phyloP scores from a whole-genome alignment of 441 rosid genomes.

The Bruguiera hainesii region DNA sequence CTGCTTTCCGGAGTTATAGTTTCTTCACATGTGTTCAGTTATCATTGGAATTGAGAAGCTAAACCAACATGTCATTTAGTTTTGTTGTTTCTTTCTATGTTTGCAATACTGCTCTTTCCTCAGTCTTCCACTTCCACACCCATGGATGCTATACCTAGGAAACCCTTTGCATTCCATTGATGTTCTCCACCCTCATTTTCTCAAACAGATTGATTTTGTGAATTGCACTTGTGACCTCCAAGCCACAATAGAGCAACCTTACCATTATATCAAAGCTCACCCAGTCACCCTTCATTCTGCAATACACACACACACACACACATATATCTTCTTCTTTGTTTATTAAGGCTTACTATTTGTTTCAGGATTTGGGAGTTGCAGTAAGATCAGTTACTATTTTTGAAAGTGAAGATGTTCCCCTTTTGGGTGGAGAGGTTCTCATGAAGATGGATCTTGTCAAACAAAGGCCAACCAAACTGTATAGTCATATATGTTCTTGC shows the following conservation, averaged over 20 bases:
- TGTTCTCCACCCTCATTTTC: too few relatives aligned
- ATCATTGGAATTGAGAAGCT: too few relatives aligned
- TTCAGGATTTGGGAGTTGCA: constrained; percentile 45
- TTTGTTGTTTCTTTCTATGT: background rate
- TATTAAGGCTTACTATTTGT: constrained; percentile 5
- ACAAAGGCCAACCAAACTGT: constrained; percentile 43
- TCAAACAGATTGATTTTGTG: too few relatives aligned
- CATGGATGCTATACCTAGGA: too few relatives aligned
- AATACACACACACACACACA: too few relatives aligned
- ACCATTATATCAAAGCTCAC: too few relatives aligned
- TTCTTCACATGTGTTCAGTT: background rate
- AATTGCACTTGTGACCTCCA: too few relatives aligned
- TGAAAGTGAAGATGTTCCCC: constrained; percentile 43
- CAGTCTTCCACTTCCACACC: too few relatives aligned
- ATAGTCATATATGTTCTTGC: constrained; percentile 28
- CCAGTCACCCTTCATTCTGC: too few relatives aligned
- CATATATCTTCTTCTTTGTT: background rate
- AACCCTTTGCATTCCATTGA: too few relatives aligned
- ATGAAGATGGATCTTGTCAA: constrained; percentile 39
- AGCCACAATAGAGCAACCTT: too few relatives aligned
- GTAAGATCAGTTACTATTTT: constrained; percentile 16
- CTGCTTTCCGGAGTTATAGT: background rate
- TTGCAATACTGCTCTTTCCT: background rate
- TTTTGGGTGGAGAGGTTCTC: constrained; percentile 47
- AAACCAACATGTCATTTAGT: too few relatives aligned